These are phyloP conservation scores for Pinus taeda DNA, from an alignment of 75 land plant species.

Conservation along the genomic window DNA sequence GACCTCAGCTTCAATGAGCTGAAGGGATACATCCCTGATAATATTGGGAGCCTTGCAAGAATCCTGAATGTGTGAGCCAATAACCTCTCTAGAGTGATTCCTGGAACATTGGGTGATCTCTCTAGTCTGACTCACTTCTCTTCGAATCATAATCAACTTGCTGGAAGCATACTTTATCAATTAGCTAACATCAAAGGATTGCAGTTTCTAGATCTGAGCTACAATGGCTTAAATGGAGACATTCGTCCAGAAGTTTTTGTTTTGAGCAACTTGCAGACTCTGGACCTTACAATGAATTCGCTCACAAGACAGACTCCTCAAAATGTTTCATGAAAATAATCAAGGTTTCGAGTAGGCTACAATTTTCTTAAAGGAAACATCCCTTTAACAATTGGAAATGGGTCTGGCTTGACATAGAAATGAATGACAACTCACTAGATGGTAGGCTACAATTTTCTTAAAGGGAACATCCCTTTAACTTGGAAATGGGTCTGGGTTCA, in stretches of 20 bases:
- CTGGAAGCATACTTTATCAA: conserved; percentile 21
- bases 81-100: conserved; percentile 14
- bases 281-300: conserved; percentile 21
- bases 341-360: neutral
- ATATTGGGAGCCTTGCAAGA: conserved; percentile 6
- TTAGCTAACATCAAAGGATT: conserved; percentile 4
- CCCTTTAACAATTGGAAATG: conserved; percentile 2
- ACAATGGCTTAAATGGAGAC: conserved; percentile 16
- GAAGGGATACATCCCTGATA: conserved; percentile 9
- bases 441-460: too few relatives aligned
- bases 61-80: conserved; percentile 18
- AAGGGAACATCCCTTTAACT: neutral
- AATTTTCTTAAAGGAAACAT: neutral
- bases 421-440: conserved; percentile 15
- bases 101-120: conserved; percentile 7
- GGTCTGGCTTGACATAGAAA: neutral
- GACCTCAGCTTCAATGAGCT: neutral
- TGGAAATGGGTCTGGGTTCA: neutral
- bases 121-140: conserved; percentile 14
- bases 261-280: conserved; percentile 15
- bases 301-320: conserved; percentile 22
- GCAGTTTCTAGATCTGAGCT: conserved; percentile 9
- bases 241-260: conserved; percentile 24
- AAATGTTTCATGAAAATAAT: neutral
- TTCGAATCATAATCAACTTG: conserved; percentile 11